A percentile compares a stretch with the other conserved stretches of the same genome.
phyloP scores from a whole-genome alignment of 495 filamentous ascomycete species.

The Achaetomiella virescens region DNA sequence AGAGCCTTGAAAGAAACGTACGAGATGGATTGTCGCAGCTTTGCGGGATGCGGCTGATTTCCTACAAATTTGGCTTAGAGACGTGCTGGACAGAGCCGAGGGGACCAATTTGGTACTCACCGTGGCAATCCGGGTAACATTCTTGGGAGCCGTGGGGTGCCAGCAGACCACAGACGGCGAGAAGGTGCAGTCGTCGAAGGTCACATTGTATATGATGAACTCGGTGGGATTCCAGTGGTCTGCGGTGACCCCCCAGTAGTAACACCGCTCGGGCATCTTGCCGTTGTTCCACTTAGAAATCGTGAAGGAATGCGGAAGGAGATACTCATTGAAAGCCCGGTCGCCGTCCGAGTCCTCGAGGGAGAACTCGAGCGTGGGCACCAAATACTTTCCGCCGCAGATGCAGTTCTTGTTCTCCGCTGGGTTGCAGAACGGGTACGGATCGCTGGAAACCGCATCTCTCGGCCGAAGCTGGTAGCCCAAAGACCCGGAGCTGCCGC shows the following conservation, averaged over 20 bases:
- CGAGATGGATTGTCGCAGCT: constrained; percentile 4
- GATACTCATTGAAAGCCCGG: constrained; percentile 1
- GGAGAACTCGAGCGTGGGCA: constrained; percentile 12
- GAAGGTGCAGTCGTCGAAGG: constrained; percentile 12
- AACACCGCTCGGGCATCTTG: constrained; percentile 15
- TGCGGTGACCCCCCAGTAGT: constrained; percentile 12
- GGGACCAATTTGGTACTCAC: no score
- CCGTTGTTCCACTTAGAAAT: constrained; percentile 12
- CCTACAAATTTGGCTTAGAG: background rate
- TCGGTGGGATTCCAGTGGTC: constrained; percentile 11
- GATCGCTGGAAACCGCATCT: no score
- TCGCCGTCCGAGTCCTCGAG: constrained; percentile 5
- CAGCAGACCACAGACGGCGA: constrained; percentile 11
- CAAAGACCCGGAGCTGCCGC: no score
- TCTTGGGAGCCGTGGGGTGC: constrained; percentile 2
- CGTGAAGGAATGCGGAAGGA: constrained; percentile 8
- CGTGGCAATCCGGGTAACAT: constrained; percentile 7
- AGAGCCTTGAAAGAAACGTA: background rate
- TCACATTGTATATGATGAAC: constrained; percentile 17
- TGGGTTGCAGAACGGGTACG: constrained; percentile 14
- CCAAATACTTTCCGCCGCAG: constrained; percentile 11
- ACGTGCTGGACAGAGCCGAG: no score
- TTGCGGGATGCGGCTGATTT: constrained; percentile 8
- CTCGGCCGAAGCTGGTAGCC: no score
- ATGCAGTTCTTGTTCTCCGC: constrained; percentile 9